These are phyloP conservation scores for Ceriops tagal DNA, from an alignment of 345 rosid genomes.

Conservation along the genomic window DNA sequence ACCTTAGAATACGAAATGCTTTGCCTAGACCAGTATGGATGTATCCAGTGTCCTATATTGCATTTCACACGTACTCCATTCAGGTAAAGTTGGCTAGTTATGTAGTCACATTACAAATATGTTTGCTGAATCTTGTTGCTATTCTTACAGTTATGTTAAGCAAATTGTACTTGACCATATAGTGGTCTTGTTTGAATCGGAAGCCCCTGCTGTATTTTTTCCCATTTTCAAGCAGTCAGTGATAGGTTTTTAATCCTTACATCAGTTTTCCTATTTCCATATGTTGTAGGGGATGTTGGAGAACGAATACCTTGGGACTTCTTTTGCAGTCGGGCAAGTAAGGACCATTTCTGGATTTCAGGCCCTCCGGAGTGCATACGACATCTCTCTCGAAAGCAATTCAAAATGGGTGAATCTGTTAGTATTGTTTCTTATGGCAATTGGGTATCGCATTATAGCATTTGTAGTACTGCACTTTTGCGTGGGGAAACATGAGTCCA, in stretches of 20 bases:
- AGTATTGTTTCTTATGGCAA: conserved; percentile 72
- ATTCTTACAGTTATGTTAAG: neutral
- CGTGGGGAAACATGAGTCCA: conserved; percentile 25
- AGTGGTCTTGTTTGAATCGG: neutral
- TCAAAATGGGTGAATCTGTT: conserved; percentile 91
- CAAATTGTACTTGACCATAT: neutral
- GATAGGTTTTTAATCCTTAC: neutral
- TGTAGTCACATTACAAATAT: neutral
- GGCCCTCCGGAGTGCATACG: conserved; percentile 64
- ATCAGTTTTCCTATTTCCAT: neutral
- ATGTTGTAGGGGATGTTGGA: conserved; percentile 76
- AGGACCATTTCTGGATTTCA: conserved; percentile 83
- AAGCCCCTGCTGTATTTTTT: neutral
- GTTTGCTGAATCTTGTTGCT: neutral
- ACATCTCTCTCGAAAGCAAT: conserved; percentile 62
- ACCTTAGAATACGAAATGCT: conserved; percentile 77
- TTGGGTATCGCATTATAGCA: conserved; percentile 65
- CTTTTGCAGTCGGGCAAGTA: conserved; percentile 88
- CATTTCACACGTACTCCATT: conserved; percentile 87
- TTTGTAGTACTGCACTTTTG: conserved; percentile 55
- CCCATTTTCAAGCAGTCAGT: neutral
- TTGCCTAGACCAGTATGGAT: conserved; percentile 83
- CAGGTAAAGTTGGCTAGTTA: conserved; percentile 44
- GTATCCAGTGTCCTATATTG: conserved; percentile 82
- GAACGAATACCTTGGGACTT: conserved; percentile 80